Base-by-base conservation (phyloP, 2,329 filamentous ascomycete genomes). In the Lachnellula occidentalis region DNA sequence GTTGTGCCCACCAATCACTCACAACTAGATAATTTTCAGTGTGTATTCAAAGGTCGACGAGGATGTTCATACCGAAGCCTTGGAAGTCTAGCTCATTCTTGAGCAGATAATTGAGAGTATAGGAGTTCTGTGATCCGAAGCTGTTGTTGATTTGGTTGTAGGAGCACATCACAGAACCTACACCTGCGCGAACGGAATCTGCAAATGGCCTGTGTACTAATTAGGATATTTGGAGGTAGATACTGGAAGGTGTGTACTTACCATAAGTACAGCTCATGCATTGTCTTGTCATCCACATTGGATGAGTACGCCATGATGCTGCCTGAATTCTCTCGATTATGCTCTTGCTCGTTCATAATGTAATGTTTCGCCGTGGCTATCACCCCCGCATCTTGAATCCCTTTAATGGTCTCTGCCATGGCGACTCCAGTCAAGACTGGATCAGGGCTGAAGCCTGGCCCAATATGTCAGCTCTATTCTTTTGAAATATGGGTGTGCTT, bases 41-140 rank as follows among this genome's bases (percentile, higher is more conserved):
- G 22, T 14, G 11, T 12, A 34, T 48, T 1, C 12, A 19, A 19
- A 22, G 8, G 17, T 4, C 21, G 6, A 2, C 2, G n/a, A 15
- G n/a, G 14, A 34, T n/a, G 8, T 11, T 37, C 57, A 21, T 58
- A 66, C 64, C 63, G 65, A 90, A 90, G 0, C 88, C 88, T 60
- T 90, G 87, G 73, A 92, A 92, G 36, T 88, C 88, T 1, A 92
- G 76, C 71, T 94, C 88, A 34, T 81, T 80, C 73, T 94, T 94
- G 63, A 94, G 77, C 1, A 94, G 72, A 48, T 85, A 83, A 67
- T 94, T 94, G 61, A 90, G 73, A 4, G 86, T 73, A 64, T 86
- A 84, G 39, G 83, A 86, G 74, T 94, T 94, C 64, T 92, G 86
- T 70, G 89, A 92, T 34, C 73, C 80, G 63, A 90, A 90, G 17